phyloP scores from a whole-genome alignment of 495 filamentous ascomycete genomes.

The Talaromyces nanjingensis region DNA sequence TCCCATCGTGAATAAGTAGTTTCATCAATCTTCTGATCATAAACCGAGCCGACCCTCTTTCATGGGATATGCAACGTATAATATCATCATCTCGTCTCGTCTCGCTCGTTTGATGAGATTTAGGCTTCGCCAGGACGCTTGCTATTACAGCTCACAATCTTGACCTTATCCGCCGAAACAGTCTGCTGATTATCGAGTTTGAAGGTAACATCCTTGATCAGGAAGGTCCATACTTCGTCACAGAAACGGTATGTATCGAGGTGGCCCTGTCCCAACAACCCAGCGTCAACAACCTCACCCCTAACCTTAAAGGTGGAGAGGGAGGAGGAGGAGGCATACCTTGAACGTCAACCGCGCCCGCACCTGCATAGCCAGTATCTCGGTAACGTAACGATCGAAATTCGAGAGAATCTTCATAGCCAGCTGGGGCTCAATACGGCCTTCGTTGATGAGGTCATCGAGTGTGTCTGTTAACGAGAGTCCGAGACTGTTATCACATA shows the following conservation, averaged over 20 bases:
- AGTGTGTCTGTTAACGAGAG: conserved; percentile 89
- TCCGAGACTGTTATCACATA: conserved; percentile 62
- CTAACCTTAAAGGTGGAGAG: too few species aligned
- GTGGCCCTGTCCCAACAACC: conserved; percentile 59
- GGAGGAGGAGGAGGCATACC: too few species aligned
- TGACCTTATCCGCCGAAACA: conserved; percentile 73
- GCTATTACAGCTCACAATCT: conserved; percentile 94
- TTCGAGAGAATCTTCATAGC: conserved; percentile 95
- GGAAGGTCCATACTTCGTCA: conserved; percentile 99
- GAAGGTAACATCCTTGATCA: conserved; percentile 97
- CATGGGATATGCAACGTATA: background rate
- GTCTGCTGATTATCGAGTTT: conserved; percentile 78
- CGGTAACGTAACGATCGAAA: conserved; percentile 84
- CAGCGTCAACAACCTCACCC: too few species aligned
- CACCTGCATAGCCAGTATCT: conserved; percentile 83
- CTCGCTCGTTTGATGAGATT: background rate
- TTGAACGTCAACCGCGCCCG: conserved; percentile 91
- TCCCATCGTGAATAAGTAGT: background rate
- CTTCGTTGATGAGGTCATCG: conserved; percentile 87
- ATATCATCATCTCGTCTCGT: background rate
- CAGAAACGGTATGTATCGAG: conserved; percentile 99
- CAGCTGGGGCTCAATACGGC: conserved; percentile 92
- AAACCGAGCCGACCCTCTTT: background rate
- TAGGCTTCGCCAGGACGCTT: conserved; percentile 71
- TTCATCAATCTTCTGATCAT: background rate